Evolutionary conservation across 805 yeast genomes (phyloP).

Genomic region (Hanseniaspora guilliermondii): DNA sequence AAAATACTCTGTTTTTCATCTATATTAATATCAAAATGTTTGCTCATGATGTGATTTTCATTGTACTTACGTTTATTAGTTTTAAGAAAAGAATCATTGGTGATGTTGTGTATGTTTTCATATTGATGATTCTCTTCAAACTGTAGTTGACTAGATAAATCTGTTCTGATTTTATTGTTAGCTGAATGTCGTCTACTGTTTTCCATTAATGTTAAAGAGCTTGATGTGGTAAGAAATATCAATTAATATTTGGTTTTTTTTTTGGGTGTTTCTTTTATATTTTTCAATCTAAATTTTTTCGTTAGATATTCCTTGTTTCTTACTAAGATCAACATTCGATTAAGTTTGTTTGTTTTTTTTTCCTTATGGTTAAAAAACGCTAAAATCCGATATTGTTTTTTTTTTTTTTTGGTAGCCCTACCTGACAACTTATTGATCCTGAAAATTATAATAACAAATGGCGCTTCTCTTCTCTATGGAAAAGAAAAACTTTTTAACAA

Average conservation of each 20-base stretch:
- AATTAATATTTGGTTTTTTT: neutral
- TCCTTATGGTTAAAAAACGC: too few species aligned
- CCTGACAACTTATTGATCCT: too few species aligned
- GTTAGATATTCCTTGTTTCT: too few species aligned
- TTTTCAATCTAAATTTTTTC: too few species aligned
- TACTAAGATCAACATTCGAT: neutral
- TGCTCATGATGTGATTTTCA: neutral
- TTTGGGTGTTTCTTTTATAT: neutral
- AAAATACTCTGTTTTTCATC: neutral
- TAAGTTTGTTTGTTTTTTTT: too few species aligned
- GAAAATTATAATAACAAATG: neutral
- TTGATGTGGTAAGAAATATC: neutral
- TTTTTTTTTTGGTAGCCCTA: too few species aligned
- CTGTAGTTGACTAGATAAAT: neutral
- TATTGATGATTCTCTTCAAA: constrained; percentile 2
- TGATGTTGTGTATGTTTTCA: neutral
- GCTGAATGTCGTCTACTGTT: neutral
- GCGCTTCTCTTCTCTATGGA: neutral
- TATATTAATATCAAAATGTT: neutral
- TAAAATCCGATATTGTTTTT: too few species aligned
- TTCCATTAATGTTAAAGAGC: neutral
- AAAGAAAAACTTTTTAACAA: too few species aligned
- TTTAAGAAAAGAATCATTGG: neutral
- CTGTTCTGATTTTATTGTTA: neutral
- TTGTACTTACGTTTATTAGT: neutral